These are phyloP conservation scores for Cyberlindnera maclurae DNA, from an alignment of 805 yeast genomes.

Conservation along the genomic window DNA sequence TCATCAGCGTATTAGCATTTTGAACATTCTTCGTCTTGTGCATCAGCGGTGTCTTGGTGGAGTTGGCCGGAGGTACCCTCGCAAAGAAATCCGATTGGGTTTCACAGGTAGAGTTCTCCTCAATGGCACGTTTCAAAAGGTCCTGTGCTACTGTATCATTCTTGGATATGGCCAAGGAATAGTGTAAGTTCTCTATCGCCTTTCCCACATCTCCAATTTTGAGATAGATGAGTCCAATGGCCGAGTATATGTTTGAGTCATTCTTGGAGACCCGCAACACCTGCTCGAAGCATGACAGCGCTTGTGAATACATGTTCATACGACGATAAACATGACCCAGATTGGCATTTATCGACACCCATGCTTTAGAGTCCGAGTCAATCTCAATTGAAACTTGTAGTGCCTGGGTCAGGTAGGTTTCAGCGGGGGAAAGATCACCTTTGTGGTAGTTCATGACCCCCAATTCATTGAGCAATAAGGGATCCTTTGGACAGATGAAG, in stretches of 20 bases:
- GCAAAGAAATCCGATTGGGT: slow-evolving; percentile 22
- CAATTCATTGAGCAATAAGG: slow-evolving; percentile 80
- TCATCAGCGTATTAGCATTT: slow-evolving; percentile 10
- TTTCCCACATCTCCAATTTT: slow-evolving; percentile 54
- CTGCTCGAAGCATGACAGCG: slow-evolving; percentile 68
- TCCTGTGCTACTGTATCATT: slow-evolving; percentile 82
- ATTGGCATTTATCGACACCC: slow-evolving; percentile 80
- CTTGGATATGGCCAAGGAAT: slow-evolving; percentile 71
- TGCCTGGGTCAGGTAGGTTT: slow-evolving; percentile 63
- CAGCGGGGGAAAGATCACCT: slow-evolving; percentile 60
- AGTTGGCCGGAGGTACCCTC: slow-evolving; percentile 23
- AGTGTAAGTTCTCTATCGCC: slow-evolving; percentile 74
- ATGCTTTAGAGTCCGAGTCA: slow-evolving; percentile 73
- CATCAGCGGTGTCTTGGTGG: slow-evolving; percentile 21
- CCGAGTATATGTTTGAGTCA: slow-evolving; percentile 71
- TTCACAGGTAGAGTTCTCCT: slow-evolving; percentile 33
- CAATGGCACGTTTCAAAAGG: slow-evolving; percentile 70
- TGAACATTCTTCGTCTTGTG: slow-evolving; percentile 15
- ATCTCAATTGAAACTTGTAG: slow-evolving; percentile 58
- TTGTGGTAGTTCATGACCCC: slow-evolving; percentile 89
- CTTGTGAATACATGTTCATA: slow-evolving; percentile 50
- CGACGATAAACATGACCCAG: slow-evolving; percentile 84
- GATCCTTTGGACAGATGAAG: slow-evolving; percentile 77
- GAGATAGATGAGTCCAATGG: slow-evolving; percentile 78
- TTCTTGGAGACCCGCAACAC: slow-evolving; percentile 63